A percentile compares a stretch with the other conserved stretches of the same genome.
phyloP scores from a whole-genome alignment of 495 filamentous ascomycete species.

The Aspergillus mulundensis region DNA sequence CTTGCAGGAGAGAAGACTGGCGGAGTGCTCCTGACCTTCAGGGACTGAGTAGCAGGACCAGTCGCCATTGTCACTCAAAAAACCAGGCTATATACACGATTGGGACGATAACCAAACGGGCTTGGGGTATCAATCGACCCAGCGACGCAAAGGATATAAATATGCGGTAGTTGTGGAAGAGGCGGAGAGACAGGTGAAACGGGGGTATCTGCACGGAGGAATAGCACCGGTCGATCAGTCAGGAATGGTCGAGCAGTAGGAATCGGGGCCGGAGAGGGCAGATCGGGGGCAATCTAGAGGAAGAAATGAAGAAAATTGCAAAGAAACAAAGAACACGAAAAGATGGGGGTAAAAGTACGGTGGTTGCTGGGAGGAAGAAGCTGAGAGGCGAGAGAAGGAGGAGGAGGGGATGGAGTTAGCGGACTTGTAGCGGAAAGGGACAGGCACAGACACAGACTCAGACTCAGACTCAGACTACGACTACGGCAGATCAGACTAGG shows the following conservation, averaged over 20 bases:
- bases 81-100: slow-evolving; percentile 8
- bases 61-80: slow-evolving; percentile 52
- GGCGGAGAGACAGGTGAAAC: slow-evolving; percentile 13
- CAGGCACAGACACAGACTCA: neutral
- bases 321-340: slow-evolving; percentile 6
- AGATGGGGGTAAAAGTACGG: slow-evolving; percentile 1
- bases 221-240: slow-evolving; percentile 10
- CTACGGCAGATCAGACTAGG: neutral
- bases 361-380: slow-evolving; percentile 3
- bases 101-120: slow-evolving; percentile 8
- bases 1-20: slow-evolving; percentile 15
- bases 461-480: neutral
- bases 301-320: neutral
- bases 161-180: slow-evolving; percentile 7
- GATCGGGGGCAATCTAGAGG: neutral
- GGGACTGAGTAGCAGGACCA: slow-evolving; percentile 65
- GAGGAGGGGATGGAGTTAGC: slow-evolving; percentile 14
- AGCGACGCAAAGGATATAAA: slow-evolving; percentile 12
- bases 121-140: slow-evolving; percentile 10
- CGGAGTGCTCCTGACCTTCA: slow-evolving; percentile 55
- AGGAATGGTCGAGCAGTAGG: neutral
- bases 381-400: slow-evolving; percentile 20
- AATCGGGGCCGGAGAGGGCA: neutral
- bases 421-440: slow-evolving; percentile 1
- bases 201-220: slow-evolving; percentile 18